Percentiles rank a stretch among this genome's conserved stretches.
Evolutionary conservation across 2,329 filamentous ascomycete genomes (phyloP).

Genomic region (Colletotrichum paranaense): DNA sequence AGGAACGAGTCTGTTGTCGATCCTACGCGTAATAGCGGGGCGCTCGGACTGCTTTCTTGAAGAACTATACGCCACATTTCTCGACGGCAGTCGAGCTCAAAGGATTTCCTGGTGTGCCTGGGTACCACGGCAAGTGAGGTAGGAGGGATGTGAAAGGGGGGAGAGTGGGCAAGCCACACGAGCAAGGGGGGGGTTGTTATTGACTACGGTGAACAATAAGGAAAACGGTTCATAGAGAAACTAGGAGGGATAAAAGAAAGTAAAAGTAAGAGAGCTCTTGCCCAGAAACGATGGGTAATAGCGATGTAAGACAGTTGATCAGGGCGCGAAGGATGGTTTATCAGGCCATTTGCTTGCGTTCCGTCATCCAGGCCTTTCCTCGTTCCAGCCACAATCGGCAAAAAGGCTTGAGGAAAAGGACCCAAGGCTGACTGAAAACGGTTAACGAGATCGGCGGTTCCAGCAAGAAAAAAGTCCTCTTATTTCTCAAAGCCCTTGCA

Average conservation of each 20-base stretch:
- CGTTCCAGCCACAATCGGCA: slow-evolving; percentile 5
- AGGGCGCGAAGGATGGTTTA: background rate
- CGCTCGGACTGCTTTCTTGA: background rate
- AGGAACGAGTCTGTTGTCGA: background rate
- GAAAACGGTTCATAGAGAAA: slow-evolving; percentile 10
- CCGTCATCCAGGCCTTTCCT: background rate
- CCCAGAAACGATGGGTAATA: background rate
- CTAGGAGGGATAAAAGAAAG: too few relatives aligned
- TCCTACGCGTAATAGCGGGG: background rate
- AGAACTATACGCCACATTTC: background rate
- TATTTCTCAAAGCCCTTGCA: background rate
- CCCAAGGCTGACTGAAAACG: background rate
- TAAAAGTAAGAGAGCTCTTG: background rate
- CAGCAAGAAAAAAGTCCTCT: background rate
- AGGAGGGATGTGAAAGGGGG: background rate
- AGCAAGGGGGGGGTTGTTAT: background rate
- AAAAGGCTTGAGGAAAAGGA: background rate
- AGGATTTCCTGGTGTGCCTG: background rate
- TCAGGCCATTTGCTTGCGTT: slow-evolving; percentile 1
- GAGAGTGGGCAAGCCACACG: background rate
- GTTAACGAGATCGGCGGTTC: slow-evolving; percentile 15
- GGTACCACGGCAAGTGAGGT: background rate
- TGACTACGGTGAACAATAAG: background rate
- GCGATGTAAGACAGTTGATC: background rate
- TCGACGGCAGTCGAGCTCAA: background rate